Evolutionary conservation across 116 monocot species (phyloP).

Genomic region (Dioscorea cayenensis): DNA sequence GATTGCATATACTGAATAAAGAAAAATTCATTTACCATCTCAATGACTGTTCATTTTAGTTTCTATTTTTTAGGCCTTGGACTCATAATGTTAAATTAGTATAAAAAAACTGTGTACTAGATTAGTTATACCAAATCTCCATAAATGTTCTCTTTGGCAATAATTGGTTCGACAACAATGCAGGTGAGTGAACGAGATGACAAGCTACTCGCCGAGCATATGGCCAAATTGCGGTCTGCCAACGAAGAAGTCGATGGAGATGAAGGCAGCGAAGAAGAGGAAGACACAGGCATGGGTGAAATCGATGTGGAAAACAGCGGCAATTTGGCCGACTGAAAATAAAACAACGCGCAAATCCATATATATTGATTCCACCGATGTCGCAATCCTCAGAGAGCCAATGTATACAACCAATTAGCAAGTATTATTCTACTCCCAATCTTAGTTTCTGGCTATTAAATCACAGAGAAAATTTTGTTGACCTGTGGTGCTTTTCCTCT

Average conservation of each 20-base stretch:
- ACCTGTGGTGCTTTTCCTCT: no score
- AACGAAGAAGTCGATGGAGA: slow-evolving; percentile 87
- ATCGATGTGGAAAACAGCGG: slow-evolving; percentile 48
- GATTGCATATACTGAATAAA: no score
- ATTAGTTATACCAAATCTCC: not conserved
- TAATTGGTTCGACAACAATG: not conserved
- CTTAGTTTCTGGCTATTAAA: no score
- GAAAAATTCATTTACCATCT: no score
- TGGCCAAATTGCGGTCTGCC: slow-evolving; percentile 54
- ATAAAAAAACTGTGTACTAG: not conserved
- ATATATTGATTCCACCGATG: no score
- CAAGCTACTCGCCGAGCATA: slow-evolving; percentile 76
- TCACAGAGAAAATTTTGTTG: no score
- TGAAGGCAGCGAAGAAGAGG: slow-evolving; percentile 73
- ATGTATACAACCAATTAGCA: no score
- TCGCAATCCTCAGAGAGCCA: no score
- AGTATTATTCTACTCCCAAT: no score
- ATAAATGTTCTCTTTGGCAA: not conserved
- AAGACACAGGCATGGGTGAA: slow-evolving; percentile 92
- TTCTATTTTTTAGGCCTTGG: not conserved
- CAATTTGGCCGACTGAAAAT: slow-evolving; percentile 30
- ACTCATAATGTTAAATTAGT: no score
- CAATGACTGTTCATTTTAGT: no score
- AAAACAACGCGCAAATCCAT: no score
- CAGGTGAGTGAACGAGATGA: slow-evolving; percentile 66